A percentile compares a stretch with the other conserved stretches of the same genome.
phyloP scores from a whole-genome alignment of 2,329 filamentous ascomycete species.

The Knoxdaviesia capensis region DNA sequence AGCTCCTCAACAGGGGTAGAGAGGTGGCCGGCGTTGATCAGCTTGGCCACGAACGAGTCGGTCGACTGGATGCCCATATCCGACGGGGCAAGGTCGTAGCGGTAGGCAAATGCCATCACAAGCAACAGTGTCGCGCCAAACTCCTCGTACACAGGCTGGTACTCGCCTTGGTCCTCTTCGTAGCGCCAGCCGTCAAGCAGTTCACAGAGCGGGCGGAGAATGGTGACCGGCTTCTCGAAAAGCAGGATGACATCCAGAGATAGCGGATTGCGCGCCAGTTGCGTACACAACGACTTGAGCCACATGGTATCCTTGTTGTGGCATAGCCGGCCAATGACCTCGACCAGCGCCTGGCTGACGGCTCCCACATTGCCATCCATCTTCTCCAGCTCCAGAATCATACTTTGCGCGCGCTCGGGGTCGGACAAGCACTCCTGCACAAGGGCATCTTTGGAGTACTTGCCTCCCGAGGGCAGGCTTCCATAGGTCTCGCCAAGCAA shows the following conservation, averaged over 20 bases:
- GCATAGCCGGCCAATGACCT: slow-evolving; percentile 51
- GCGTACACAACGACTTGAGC: slow-evolving; percentile 53
- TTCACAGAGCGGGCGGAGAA: slow-evolving; percentile 54
- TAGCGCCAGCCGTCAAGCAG: slow-evolving; percentile 64
- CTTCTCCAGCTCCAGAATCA: slow-evolving; percentile 67
- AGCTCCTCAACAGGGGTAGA: slow-evolving; percentile 38
- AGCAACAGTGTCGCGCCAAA: slow-evolving; percentile 61
- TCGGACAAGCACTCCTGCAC: slow-evolving; percentile 61
- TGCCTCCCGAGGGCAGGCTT: slow-evolving; percentile 51
- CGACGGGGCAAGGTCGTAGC: slow-evolving; percentile 44
- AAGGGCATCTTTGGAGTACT: slow-evolving; percentile 59
- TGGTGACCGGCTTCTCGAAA: slow-evolving; percentile 48
- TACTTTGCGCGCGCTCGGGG: slow-evolving; percentile 50
- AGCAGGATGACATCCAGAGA: slow-evolving; percentile 57
- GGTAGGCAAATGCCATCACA: slow-evolving; percentile 53
- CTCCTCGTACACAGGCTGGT: slow-evolving; percentile 72
- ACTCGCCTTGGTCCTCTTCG: slow-evolving; percentile 67
- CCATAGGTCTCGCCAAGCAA: slow-evolving; percentile 73
- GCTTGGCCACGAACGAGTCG: slow-evolving; percentile 48
- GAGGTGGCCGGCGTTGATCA: slow-evolving; percentile 39
- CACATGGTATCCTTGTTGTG: slow-evolving; percentile 59
- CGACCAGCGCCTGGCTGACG: slow-evolving; percentile 57
- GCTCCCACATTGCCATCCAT: slow-evolving; percentile 86
- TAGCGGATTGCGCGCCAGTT: slow-evolving; percentile 52
- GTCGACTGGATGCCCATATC: slow-evolving; percentile 41